phyloP scores from a whole-genome alignment of 352 stramenopile species.

The Thraustochytrium striatum region DNA sequence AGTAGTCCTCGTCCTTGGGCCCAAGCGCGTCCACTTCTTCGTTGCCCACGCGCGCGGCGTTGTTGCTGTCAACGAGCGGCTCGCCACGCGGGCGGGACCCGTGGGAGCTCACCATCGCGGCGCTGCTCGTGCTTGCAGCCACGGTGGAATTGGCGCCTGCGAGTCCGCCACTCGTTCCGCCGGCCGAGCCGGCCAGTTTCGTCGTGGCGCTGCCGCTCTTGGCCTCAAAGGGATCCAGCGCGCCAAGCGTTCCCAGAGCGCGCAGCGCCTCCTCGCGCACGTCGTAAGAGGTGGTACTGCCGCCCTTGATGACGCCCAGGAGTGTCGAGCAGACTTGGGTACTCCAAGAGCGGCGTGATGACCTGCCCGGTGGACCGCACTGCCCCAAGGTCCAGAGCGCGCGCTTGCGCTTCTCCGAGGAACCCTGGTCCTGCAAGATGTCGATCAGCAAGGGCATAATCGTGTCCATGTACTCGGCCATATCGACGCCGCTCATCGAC shows the following conservation, averaged over 20 bases:
- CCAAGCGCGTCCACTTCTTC: conserved; percentile 57
- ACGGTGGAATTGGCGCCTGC: background rate
- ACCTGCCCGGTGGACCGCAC: too few species aligned
- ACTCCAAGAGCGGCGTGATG: background rate
- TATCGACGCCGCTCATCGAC: conserved; percentile 40
- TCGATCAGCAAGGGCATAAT: conserved; percentile 52
- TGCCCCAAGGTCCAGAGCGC: conserved; percentile 47
- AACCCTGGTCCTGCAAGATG: conserved; percentile 49
- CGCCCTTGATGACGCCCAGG: conserved; percentile 47
- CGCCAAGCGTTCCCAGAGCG: conserved; percentile 50
- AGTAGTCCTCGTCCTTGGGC: conserved; percentile 86
- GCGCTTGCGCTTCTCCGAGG: conserved; percentile 39
- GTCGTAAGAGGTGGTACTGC: conserved; percentile 29
- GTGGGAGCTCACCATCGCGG: background rate
- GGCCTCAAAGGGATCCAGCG: conserved; percentile 52
- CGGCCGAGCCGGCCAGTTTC: background rate
- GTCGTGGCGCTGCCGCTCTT: conserved; percentile 4
- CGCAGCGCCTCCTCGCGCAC: conserved; percentile 49
- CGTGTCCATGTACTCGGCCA: conserved; percentile 48
- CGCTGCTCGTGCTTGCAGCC: background rate
- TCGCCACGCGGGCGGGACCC: conserved; percentile 48
- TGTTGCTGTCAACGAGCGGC: conserved; percentile 59
- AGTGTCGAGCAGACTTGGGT: conserved; percentile 51
- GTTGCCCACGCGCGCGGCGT: conserved; percentile 31
- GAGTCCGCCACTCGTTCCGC: background rate